Evolutionary conservation across 2,329 filamentous ascomycete genomes (phyloP), one percentile per base, ranked within the genome.

Genomic region (Trichophyton mentagrophytes): DNA sequence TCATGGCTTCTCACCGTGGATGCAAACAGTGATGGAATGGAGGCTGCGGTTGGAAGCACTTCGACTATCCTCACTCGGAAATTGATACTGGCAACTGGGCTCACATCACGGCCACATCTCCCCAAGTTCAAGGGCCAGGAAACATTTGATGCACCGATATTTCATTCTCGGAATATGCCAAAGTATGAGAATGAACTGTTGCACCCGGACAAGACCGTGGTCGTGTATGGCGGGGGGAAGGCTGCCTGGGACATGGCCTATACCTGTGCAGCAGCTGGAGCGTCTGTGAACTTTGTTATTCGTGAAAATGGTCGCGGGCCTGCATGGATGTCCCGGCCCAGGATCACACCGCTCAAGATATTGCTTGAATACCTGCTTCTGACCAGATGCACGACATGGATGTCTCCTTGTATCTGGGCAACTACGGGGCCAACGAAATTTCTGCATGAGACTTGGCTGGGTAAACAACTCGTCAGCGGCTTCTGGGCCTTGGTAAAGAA

Each of bases 351-450:
- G 0, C 68, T 87, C n/a, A 85, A 85, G 69, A 80, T 79, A 61
- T 84, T 82, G 79, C 73, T 89, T 0, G 86, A 90, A 71, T 83
- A 85, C 66, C 78, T 90, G 3, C 79, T 86, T 3, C 80, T 81
- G 36, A 86, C 82, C 0, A 83, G 88, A 0, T 78, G 87, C 64
- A 73, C 90, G 59, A 87, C 83, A 1, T 90, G 85, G 84, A 84
- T 91, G 71, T 85, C 82, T 58, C 88, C 88, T 0, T 90, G 87
- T 68, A 79, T 87, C 13, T 91, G 86, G 85, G 85, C 84, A 3
- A 76, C 78, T 1, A 85, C 84, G 67, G 85, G 85, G 0, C 65
- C 76, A 1, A 69, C 76, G 22, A 66, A 67, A 1, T 74, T 79
- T 57, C 66, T 82, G n/a, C 79, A 82, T 61, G 67, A 71, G 2